These are phyloP conservation scores for Dalbergia oliveri DNA, from an alignment of 306 rosid genomes.

Conservation along the genomic window DNA sequence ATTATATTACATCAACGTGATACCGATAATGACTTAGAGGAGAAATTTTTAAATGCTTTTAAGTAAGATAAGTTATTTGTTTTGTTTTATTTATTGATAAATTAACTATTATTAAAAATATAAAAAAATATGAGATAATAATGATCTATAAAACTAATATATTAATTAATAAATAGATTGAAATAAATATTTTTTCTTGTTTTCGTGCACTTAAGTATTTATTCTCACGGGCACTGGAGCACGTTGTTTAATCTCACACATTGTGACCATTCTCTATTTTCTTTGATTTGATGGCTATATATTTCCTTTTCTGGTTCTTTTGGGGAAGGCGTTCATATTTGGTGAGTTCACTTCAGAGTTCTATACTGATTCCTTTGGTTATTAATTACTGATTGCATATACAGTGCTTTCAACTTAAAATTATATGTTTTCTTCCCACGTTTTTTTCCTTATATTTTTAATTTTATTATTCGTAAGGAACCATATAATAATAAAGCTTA, in stretches of 20 bases:
- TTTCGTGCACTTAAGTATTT: no score
- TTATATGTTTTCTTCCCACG: background rate
- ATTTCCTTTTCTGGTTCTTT: background rate
- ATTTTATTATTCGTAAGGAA: no score
- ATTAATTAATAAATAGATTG: no score
- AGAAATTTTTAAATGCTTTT: no score
- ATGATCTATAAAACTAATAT: no score
- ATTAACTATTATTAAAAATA: no score
- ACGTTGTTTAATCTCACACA: background rate
- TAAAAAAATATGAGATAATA: no score
- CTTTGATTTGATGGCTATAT: slow-evolving; percentile 3
- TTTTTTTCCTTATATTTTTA: background rate
- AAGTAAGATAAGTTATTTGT: no score
- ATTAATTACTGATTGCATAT: background rate
- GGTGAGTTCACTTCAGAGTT: background rate
- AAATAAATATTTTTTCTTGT: no score
- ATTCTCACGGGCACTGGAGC: background rate
- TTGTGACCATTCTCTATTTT: slow-evolving; percentile 5
- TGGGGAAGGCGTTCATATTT: background rate
- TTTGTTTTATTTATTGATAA: no score
- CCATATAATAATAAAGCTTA: no score
- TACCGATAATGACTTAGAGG: background rate
- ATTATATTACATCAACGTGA: background rate
- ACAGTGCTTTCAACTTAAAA: background rate
- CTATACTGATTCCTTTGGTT: background rate